Base-by-base conservation (phyloP, 1,284 basidiomycete species). In the Phylloboletellus chloephorus region DNA sequence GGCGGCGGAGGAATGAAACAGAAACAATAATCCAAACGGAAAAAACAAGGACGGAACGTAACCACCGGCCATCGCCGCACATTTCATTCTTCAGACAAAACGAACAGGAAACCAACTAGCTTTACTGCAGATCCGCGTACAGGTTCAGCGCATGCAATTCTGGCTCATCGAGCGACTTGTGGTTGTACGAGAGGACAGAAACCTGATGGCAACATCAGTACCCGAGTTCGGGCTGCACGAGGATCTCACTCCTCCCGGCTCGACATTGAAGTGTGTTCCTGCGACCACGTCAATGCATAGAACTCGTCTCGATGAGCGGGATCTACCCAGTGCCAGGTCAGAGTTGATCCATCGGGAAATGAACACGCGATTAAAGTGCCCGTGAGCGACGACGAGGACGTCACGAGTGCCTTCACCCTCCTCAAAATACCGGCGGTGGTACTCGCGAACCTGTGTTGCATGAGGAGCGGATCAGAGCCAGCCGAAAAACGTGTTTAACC, bases 301-400 rank as follows among this genome's bases (percentile, higher is more conserved):
- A 26, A 17, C 23, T 21, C 17, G 19, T 9, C 17, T 22, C 21
- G 4, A 36, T 15, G 19, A 12, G 28, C 5, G 10, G 5, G 9
- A 37, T 52, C 65, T 61, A 81, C 88, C 87, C 37, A 83, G 67
- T 30, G 63, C 63, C 21, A 90, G 67, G 4, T 78, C 76, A 56
- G 86, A 79, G 19, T 74, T 63, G 50, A 86, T 77, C 88, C 88
- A 91, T 24, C 88, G 80, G 13, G 87, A 66, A 46, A 95, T 85
- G 50, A 95, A 74, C 43, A 82, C 79, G 42, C 92, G 79, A 43
- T 79, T 88, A 63, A 94, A 92, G 63, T 94, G 90, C 1, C 84
- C 87, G 62, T 87, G 86, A 7, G 83, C 82, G 31, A 88, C 74
- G 47, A 89, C 77, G 39, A 85, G 67, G 30, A 91, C 83, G 50